Percentiles rank a stretch among this genome's conserved stretches.
These are phyloP conservation scores for Leccinum ochraceum DNA, from an alignment of 768 basidiomycete genomes.

Conservation along the genomic window DNA sequence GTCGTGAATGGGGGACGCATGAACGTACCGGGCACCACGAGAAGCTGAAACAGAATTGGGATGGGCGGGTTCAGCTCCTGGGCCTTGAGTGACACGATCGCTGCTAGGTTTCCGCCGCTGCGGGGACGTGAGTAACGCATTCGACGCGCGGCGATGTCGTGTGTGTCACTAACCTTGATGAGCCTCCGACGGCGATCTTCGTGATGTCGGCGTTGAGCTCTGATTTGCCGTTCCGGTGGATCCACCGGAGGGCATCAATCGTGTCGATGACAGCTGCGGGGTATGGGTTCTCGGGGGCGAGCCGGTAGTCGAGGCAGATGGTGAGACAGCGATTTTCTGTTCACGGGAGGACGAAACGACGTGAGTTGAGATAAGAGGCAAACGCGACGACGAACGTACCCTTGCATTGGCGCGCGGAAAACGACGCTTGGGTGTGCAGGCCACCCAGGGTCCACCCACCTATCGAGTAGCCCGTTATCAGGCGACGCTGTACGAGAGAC, in stretches of 20 bases:
- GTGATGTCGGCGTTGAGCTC: constrained; percentile 49
- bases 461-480: constrained; percentile 19
- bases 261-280: constrained; percentile 74
- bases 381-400: constrained; percentile 8
- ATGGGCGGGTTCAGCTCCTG: constrained; percentile 48
- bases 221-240: constrained; percentile 45
- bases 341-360: background rate
- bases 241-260: constrained; percentile 66
- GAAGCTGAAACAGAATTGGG: constrained; percentile 61
- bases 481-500: background rate
- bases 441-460: constrained; percentile 77
- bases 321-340: constrained; percentile 63
- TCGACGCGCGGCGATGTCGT: background rate
- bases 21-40: constrained; percentile 58
- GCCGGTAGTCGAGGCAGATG: constrained; percentile 67
- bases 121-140: background rate
- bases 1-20: background rate
- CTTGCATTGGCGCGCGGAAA: constrained; percentile 39
- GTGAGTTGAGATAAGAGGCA: background rate
- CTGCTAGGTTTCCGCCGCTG: constrained; percentile 73
- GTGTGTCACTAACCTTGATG: constrained; percentile 49
- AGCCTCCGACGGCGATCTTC: constrained; percentile 70
- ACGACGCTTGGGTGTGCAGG: constrained; percentile 58
- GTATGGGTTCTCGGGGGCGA: constrained; percentile 70
- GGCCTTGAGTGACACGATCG: constrained; percentile 65